Conservation (phyloP, 1,284 basidiomycete genomes). For the Rhodotorula glutinis region DNA sequence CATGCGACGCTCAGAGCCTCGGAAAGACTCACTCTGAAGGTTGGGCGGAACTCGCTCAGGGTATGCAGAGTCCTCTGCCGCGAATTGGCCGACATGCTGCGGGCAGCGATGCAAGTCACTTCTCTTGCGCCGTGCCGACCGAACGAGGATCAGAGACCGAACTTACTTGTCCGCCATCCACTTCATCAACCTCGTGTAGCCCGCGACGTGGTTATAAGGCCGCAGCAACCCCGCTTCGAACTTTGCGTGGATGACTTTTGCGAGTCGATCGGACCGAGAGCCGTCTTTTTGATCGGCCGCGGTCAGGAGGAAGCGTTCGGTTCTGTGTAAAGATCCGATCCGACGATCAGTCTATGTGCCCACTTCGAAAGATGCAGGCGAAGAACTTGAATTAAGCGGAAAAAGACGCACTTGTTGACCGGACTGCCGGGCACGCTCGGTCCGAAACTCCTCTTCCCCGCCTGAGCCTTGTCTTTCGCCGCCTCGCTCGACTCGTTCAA, state of each 20-base stretch:
- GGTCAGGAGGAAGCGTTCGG: constrained; percentile 82
- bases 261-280: constrained; percentile 82
- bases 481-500: not conserved
- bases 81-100: constrained; percentile 78
- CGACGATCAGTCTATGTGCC: no score
- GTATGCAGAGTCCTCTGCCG: constrained; percentile 86
- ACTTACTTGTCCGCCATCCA: constrained; percentile 92
- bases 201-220: constrained; percentile 95
- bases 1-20: no score
- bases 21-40: constrained; percentile 66
- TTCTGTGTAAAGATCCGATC: constrained; percentile 44
- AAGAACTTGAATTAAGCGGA: no score
- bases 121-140: not conserved
- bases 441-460: constrained; percentile 21
- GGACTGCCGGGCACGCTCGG: constrained; percentile 33
- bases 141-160: constrained; percentile 3
- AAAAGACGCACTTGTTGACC: constrained; percentile 40
- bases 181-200: constrained; percentile 77
- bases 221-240: constrained; percentile 93
- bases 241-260: constrained; percentile 90
- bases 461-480: not conserved
- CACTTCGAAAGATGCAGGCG: no score
- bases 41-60: constrained; percentile 83
- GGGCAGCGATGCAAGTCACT: constrained; percentile 18
- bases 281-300: constrained; percentile 93